A percentile compares a stretch with the other conserved stretches of the same genome.
phyloP scores from a whole-genome alignment of 164 flowering plant genomes.

The Amborella trichopoda region DNA sequence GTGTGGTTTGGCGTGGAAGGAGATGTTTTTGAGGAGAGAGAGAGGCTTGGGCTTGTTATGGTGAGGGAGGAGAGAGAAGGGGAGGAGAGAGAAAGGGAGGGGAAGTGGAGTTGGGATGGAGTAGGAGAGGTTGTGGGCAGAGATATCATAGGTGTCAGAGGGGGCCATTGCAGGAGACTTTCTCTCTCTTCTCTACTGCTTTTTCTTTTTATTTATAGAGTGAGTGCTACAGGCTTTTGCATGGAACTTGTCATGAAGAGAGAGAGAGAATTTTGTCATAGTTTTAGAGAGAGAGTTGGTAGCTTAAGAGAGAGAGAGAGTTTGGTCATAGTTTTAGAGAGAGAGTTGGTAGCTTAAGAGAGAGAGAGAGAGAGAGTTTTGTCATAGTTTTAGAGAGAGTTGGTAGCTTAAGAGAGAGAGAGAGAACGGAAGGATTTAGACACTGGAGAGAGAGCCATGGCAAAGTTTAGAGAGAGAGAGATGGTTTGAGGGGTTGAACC shows the following conservation, averaged over 20 bases:
- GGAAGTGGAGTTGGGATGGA: constrained; percentile 16
- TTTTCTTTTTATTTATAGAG: too few relatives aligned
- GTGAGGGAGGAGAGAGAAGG: constrained; percentile 4
- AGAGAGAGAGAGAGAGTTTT: background rate
- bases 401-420: background rate
- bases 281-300: background rate
- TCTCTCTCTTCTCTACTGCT: too few relatives aligned
- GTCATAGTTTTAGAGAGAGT: background rate
- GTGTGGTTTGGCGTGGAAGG: constrained; percentile 49
- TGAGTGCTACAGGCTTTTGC: background rate
- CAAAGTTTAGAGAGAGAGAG: background rate
- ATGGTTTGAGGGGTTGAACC: background rate
- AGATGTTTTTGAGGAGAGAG: constrained; percentile 53
- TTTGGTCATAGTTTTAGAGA: background rate
- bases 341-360: background rate
- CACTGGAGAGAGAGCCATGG: background rate
- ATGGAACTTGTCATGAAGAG: constrained; percentile 18
- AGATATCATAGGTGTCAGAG: constrained; percentile 18
- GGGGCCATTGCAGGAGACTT: constrained; percentile 2
- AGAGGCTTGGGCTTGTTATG: constrained; percentile 26
- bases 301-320: background rate
- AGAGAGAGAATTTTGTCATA: constrained; percentile 3
- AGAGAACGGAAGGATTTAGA: background rate
- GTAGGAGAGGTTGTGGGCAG: constrained; percentile 50
- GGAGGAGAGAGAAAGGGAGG: constrained; percentile 8